phyloP scores from a whole-genome alignment of 1,284 basidiomycete genomes.

The Spongispora temasekensis region DNA sequence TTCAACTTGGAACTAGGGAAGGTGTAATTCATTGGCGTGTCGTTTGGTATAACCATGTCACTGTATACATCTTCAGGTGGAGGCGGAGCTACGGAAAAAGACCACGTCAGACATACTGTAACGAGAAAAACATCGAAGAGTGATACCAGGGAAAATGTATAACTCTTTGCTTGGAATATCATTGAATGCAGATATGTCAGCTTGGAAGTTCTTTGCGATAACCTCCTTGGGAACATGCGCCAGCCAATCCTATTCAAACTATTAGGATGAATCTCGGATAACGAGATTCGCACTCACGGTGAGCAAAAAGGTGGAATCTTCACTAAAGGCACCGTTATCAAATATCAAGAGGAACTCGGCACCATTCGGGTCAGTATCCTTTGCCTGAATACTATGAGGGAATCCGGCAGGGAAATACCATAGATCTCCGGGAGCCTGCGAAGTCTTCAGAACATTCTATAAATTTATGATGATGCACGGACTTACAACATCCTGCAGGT shows the following conservation, averaged over 20 bases:
- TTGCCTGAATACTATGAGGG: conserved; percentile 50
- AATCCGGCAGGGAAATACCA: conserved; percentile 62
- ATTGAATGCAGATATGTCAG: conserved; percentile 44
- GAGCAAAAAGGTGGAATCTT: conserved; percentile 56
- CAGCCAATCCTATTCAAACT: conserved; percentile 45
- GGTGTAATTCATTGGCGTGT: conserved; percentile 49
- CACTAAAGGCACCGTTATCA: conserved; percentile 54
- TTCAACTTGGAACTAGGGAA: conserved; percentile 51
- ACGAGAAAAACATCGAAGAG: not conserved
- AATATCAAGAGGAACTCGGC: conserved; percentile 64
- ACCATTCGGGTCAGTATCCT: conserved; percentile 45
- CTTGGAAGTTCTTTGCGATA: conserved; percentile 54
- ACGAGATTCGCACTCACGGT: conserved; percentile 20
- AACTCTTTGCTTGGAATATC: conserved; percentile 49
- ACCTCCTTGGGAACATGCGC: conserved; percentile 55
- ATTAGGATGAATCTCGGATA: not conserved
- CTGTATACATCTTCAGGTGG: conserved; percentile 41
- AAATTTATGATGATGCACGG: not conserved
- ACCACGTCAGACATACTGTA: conserved; percentile 15
- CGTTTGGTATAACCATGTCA: conserved; percentile 46
- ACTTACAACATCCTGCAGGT: conserved; percentile 50
- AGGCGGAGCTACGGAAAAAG: conserved; percentile 34
- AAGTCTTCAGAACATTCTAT: conserved; percentile 15
- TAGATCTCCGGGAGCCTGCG: conserved; percentile 42
- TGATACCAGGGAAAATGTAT: conserved; percentile 56